Conservation (phyloP, 2,329 filamentous ascomycete genomes). For the Botrytis squamosa region DNA sequence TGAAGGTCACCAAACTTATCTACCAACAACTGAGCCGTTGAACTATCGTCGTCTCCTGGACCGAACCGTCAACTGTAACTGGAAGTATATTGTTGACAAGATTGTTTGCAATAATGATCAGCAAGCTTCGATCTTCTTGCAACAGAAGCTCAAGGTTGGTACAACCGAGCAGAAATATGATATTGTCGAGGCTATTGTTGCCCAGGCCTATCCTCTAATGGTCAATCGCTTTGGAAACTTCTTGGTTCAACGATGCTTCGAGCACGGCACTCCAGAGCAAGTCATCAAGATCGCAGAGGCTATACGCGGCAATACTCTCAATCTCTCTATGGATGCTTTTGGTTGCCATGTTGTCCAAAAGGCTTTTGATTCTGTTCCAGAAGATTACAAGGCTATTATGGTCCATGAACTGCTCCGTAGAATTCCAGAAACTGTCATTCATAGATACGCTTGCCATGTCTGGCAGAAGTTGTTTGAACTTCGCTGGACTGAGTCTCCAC, state of each 20-base stretch:
- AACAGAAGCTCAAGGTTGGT: conserved; percentile 97
- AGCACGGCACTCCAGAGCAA: conserved; percentile 93
- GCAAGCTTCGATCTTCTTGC: conserved; percentile 96
- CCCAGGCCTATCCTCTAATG: conserved; percentile 94
- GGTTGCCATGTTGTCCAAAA: conserved; percentile 98
- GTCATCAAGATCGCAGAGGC: conserved; percentile 91
- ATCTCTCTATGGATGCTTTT: conserved; percentile 96
- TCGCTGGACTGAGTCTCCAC: conserved; percentile 89
- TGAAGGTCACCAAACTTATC: conserved; percentile 68
- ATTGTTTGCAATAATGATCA: conserved; percentile 99
- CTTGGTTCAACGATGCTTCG: conserved; percentile 96
- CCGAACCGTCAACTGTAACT: conserved; percentile 95
- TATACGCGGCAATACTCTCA: conserved; percentile 91
- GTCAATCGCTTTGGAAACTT: conserved; percentile 99
- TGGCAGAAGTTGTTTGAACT: conserved; percentile 99
- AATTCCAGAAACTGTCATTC: conserved; percentile 96
- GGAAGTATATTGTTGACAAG: conserved; percentile 99
- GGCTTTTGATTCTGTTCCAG: conserved; percentile 94
- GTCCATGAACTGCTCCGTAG: conserved; percentile 94
- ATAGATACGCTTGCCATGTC: conserved; percentile 97
- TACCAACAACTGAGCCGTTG: conserved; percentile 84
- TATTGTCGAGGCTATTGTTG: conserved; percentile 93
- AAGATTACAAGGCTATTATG: conserved; percentile 98
- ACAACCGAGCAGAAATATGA: conserved; percentile 95
- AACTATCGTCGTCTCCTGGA: conserved; percentile 96